Evolutionary conservation across 768 basidiomycete species (phyloP).

Genomic region (Boletus sp.): DNA sequence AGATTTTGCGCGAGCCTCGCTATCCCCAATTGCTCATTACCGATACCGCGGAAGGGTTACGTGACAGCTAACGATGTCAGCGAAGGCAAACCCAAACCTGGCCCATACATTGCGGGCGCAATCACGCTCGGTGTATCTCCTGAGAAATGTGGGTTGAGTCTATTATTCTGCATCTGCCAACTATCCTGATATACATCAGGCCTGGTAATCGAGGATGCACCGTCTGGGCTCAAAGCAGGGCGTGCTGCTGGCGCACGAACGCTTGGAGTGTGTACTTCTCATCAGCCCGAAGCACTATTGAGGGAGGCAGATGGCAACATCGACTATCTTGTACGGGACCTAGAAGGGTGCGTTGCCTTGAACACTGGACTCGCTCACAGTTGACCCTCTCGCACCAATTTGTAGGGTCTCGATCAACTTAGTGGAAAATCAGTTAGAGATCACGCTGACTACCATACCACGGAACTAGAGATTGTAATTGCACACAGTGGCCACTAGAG

Average conservation of each 20-base stretch:
- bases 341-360: constrained; percentile 52
- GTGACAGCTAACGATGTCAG: constrained; percentile 69
- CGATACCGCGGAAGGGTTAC: constrained; percentile 55
- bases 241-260: constrained; percentile 72
- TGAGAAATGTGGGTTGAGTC: constrained; percentile 49
- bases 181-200: constrained; percentile 40
- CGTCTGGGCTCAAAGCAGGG: constrained; percentile 76
- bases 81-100: constrained; percentile 83
- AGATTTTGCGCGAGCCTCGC: constrained; percentile 68
- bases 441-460: constrained; percentile 12
- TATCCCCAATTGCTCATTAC: constrained; percentile 59
- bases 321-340: constrained; percentile 67
- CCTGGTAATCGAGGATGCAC: constrained; percentile 88
- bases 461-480: constrained; percentile 8
- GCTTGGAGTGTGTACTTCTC: constrained; percentile 84
- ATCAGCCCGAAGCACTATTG: constrained; percentile 50
- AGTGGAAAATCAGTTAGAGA: constrained; percentile 22
- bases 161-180: neutral
- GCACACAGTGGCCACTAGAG: neutral
- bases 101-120: constrained; percentile 83
- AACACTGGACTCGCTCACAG: neutral
- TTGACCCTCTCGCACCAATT: neutral
- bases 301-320: constrained; percentile 41
- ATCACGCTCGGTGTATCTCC: constrained; percentile 48
- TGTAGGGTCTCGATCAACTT: constrained; percentile 20